Evolutionary conservation across 192 early-diverging fungal genomes (phyloP).

Genomic region (Bifiguratus adelaidae): DNA sequence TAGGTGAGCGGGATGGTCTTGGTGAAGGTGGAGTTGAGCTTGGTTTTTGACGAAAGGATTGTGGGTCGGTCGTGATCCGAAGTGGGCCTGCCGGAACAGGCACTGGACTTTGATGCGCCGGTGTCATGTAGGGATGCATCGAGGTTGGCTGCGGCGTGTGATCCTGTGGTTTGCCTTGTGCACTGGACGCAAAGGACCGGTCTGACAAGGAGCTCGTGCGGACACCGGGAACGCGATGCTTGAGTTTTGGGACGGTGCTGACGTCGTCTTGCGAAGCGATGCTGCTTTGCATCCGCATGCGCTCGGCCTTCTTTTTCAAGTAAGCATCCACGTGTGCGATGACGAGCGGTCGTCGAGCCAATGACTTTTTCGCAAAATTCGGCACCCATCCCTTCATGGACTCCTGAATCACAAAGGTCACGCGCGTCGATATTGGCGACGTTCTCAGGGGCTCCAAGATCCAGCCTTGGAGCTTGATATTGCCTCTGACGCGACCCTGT

Average conservation of each 20-base stretch:
- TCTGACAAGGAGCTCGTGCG: too few relatives aligned
- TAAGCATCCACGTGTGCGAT: conserved; percentile 37
- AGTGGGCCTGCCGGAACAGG: too few relatives aligned
- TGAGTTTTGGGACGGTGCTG: too few relatives aligned
- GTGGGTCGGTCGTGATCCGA: too few relatives aligned
- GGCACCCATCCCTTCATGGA: conserved; percentile 40
- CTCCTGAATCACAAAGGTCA: conserved; percentile 43
- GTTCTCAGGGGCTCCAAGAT: conserved; percentile 35
- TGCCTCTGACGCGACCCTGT: conserved; percentile 24
- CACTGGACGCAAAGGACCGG: too few relatives aligned
- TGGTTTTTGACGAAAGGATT: too few relatives aligned
- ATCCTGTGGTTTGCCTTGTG: too few relatives aligned
- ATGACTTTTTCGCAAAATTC: conserved; percentile 40
- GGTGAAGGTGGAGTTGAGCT: conserved; percentile 1
- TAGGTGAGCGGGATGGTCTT: background rate
- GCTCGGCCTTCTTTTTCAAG: conserved; percentile 34
- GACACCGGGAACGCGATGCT: too few relatives aligned
- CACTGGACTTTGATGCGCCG: too few relatives aligned
- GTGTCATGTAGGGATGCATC: too few relatives aligned
- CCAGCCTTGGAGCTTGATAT: conserved; percentile 43
- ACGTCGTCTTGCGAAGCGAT: conserved; percentile 5
- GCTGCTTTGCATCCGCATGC: conserved; percentile 18
- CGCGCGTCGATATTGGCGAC: conserved; percentile 29
- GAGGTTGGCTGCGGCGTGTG: too few relatives aligned
- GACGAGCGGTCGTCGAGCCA: conserved; percentile 34